Conservation (phyloP, 257 asterid species). For the Nicotiana benthamiana region DNA sequence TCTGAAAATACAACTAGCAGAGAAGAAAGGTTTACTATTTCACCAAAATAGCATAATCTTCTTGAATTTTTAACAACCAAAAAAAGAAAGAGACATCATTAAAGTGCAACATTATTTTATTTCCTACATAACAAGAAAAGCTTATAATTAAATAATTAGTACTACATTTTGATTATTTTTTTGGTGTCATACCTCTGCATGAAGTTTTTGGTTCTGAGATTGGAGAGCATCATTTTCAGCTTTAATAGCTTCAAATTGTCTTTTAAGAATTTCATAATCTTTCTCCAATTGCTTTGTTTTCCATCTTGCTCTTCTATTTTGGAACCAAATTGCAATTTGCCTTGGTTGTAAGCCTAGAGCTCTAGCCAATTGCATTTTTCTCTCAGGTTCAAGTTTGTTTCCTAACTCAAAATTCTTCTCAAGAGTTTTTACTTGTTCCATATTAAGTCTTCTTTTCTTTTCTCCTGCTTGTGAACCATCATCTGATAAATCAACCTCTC, state of each 20-base stretch:
- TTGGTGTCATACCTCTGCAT: constrained; percentile 32
- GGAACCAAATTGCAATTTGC: constrained; percentile 64
- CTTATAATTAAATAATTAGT: no score
- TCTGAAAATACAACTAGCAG: background rate
- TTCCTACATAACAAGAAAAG: background rate
- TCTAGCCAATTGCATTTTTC: constrained; percentile 59
- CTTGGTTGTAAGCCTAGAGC: constrained; percentile 58
- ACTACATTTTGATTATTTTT: background rate
- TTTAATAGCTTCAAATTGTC: constrained; percentile 48
- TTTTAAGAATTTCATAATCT: constrained; percentile 45
- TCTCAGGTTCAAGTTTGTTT: constrained; percentile 56
- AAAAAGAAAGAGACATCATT: background rate
- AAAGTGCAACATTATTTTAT: background rate
- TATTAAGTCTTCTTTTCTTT: constrained; percentile 51
- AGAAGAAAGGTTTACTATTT: background rate
- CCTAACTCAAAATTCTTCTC: constrained; percentile 58
- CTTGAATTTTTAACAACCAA: background rate
- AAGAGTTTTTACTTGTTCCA: constrained; percentile 56
- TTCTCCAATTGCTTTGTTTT: constrained; percentile 63
- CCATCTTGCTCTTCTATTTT: constrained; percentile 64
- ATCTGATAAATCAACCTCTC: constrained; percentile 48
- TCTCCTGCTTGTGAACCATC: constrained; percentile 52
- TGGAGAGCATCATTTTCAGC: constrained; percentile 54
- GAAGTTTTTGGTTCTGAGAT: constrained; percentile 51
- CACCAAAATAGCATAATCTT: background rate